A percentile compares a stretch with the other conserved stretches of the same genome.
These are phyloP conservation scores for Mortierella sp. DNA, from an alignment of 371 early-diverging fungal genomes.

Conservation along the genomic window DNA sequence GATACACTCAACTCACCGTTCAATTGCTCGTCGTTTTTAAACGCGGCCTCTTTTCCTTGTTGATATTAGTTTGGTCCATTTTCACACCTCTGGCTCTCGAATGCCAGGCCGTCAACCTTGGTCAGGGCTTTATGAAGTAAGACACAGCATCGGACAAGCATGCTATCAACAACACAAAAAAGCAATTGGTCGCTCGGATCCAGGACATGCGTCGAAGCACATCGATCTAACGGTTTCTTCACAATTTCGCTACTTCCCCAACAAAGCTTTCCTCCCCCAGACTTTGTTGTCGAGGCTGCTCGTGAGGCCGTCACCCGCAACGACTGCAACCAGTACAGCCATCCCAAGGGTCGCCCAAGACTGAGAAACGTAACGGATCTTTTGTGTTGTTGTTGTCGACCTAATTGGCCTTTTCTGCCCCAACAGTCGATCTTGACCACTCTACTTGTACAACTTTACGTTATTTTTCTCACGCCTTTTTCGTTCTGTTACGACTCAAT, in stretches of 20 bases:
- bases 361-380: slow-evolving; percentile 67
- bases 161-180: not conserved
- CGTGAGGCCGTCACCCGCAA: slow-evolving; percentile 74
- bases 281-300: slow-evolving; percentile 89
- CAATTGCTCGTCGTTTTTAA: not conserved
- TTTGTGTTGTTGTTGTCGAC: not conserved
- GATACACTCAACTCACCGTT: not conserved
- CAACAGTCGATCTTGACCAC: not conserved
- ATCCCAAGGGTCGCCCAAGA: slow-evolving; percentile 85
- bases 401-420: not conserved
- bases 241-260: not conserved
- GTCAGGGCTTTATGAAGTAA: slow-evolving; percentile 92
- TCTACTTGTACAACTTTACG: not conserved
- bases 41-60: not conserved
- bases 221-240: not conserved
- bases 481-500: slow-evolving; percentile 17
- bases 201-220: not conserved
- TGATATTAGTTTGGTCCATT: slow-evolving; percentile 86
- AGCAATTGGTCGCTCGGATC: not conserved
- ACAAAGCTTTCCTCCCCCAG: slow-evolving; percentile 86
- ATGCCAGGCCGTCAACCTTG: slow-evolving; percentile 93
- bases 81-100: slow-evolving; percentile 90
- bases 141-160: not conserved
- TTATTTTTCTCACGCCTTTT: slow-evolving; percentile 19
- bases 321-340: slow-evolving; percentile 88